Conservation (phyloP, 306 rosid species). For the Corylus americana region DNA sequence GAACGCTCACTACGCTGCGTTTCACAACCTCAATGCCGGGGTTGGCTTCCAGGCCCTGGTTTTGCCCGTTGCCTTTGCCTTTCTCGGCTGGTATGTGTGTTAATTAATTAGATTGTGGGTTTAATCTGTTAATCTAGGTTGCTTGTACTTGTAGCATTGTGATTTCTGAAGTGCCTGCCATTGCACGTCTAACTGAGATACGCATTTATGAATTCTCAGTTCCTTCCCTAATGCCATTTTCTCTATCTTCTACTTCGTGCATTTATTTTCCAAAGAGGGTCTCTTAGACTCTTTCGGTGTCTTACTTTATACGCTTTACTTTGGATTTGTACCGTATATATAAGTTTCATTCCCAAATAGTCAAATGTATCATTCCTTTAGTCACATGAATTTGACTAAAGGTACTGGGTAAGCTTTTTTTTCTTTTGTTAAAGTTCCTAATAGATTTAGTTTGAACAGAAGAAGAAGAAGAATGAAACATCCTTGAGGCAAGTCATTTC, state of each 20-base stretch:
- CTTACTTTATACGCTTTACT: not conserved
- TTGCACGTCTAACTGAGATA: not conserved
- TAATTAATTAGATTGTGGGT: not conserved
- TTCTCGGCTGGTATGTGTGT: slow-evolving; percentile 80
- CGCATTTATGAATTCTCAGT: not conserved
- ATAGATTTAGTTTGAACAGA: slow-evolving; percentile 7
- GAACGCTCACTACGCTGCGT: slow-evolving; percentile 95
- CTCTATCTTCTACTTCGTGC: not conserved
- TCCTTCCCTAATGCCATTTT: not conserved
- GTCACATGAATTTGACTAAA: slow-evolving; percentile 9
- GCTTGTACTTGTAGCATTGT: not conserved
- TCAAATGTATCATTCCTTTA: not conserved
- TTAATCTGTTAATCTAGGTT: not conserved
- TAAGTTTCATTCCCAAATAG: not conserved
- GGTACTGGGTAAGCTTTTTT: not conserved
- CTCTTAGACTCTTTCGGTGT: not conserved
- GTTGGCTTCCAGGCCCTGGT: slow-evolving; percentile 91
- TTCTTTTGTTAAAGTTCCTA: slow-evolving; percentile 26
- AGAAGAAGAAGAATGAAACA: slow-evolving; percentile 18
- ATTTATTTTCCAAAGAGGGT: not conserved
- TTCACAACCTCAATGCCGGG: slow-evolving; percentile 97
- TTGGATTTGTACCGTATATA: not conserved
- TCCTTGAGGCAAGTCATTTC: slow-evolving; percentile 29
- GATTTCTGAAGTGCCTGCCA: not conserved
- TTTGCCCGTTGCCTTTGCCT: slow-evolving; percentile 94